A percentile compares a stretch with the other conserved stretches of the same genome.
Conservation (phyloP, 2,329 filamentous ascomycete species). For the Periconia macrospinosa region DNA sequence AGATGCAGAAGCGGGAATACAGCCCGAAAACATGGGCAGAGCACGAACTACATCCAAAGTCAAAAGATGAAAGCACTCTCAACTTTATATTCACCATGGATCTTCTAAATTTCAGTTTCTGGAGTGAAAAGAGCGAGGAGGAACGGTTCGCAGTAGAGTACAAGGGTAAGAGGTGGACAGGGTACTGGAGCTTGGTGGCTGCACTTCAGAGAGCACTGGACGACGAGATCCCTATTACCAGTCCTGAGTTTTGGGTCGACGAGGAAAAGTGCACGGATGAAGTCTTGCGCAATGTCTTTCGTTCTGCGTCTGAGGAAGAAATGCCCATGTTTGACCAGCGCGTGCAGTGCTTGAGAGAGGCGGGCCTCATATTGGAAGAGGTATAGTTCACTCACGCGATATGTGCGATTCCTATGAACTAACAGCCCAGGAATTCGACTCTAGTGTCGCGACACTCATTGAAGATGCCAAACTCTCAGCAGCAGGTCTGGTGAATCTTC, state of each 20-base stretch:
- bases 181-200: slow-evolving; percentile 93
- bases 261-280: slow-evolving; percentile 76
- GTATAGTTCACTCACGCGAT: slow-evolving; percentile 48
- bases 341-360: slow-evolving; percentile 77
- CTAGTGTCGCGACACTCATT: slow-evolving; percentile 74
- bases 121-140: slow-evolving; percentile 72
- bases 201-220: slow-evolving; percentile 84
- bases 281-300: slow-evolving; percentile 74
- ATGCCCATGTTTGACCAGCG: slow-evolving; percentile 84
- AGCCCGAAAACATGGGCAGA: slow-evolving; percentile 84
- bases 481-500: slow-evolving; percentile 79
- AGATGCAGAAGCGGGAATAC: slow-evolving; percentile 84
- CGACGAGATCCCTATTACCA: slow-evolving; percentile 88
- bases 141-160: slow-evolving; percentile 85
- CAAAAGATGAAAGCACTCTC: slow-evolving; percentile 76
- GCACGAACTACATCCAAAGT: slow-evolving; percentile 86
- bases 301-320: slow-evolving; percentile 81
- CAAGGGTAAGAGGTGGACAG: slow-evolving; percentile 79
- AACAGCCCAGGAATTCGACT: slow-evolving; percentile 67
- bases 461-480: slow-evolving; percentile 76
- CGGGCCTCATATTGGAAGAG: slow-evolving; percentile 76
- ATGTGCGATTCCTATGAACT: slow-evolving; percentile 8
- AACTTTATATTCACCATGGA: slow-evolving; percentile 98
- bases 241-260: slow-evolving; percentile 81
- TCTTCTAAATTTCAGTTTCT: slow-evolving; percentile 94